Base-by-base conservation (phyloP, 1,284 basidiomycete species). In the Melampsora americana region DNA sequence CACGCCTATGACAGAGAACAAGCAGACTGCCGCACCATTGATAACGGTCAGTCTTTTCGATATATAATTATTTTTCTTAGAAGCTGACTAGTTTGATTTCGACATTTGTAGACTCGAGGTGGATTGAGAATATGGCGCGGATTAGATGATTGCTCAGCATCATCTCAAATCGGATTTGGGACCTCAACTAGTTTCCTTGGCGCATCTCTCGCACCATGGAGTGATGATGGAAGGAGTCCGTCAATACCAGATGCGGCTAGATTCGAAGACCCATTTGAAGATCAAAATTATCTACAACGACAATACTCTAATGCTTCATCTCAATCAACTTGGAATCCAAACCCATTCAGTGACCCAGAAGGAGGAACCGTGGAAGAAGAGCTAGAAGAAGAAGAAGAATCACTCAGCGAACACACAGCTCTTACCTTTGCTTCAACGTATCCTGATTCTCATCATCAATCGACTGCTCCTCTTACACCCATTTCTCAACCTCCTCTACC, bases 181-280 rank as follows among this genome's bases (percentile, higher is more conserved):
- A 74, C 71, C 5, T 67, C 71, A 0, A 74, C 71, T 20, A 74
- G 71, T 46, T 74, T 66, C n/a, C 56, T 74, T 39, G 71, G 71
- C 28, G 71, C 71, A 30, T 74, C 71, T 11, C 53, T 74, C 20
- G 71, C 71, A 0, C 71, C 71, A 42, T 74, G 71, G 71, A 66
- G 64, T 67, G 71, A 74, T 67, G 71, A 74, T 30, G 71, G 71
- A 16, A 62, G 71, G 18, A 46, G 71, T 14, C 46, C 70, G 18
- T 59, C 70, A 9, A 64, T 46, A 32, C 11, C 62, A 50, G 61
- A 59, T 6, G 70, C 48, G 44, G 46, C 39, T 39, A 61, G 70
- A 23, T 44, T 35, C n/a, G 46, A 65, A 11, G 70, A 72, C 30
- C 35, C 26, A 18, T 39, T 65, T 16, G 23, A 32, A n/a, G 68